Evolutionary conservation across 352 stramenopile genomes (phyloP), one percentile per base, ranked within the genome.

Genomic region (Elongisporangium anandrum): DNA sequence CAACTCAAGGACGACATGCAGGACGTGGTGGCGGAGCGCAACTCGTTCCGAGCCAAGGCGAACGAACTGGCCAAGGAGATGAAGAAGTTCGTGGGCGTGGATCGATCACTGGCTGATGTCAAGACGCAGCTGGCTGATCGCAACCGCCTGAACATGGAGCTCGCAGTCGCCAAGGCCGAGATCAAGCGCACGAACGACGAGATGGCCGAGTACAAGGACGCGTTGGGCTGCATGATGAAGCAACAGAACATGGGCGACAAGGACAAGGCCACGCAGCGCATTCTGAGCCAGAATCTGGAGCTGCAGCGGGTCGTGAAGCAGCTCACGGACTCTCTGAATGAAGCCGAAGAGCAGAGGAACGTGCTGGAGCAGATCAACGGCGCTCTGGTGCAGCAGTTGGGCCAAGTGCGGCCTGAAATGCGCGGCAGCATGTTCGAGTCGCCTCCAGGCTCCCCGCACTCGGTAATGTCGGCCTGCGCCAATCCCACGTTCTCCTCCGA

Each of bases 341-440:
- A 90, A 39, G 73, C 75, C 0, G 75, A 72, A n/a, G 81, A 91
- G 57, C 85, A 94, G 63, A 62, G 91, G 47, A 61, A 66, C n/a
- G 79, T 80, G 3, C 75, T 86, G 22, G 89, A 87, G 69, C 79
- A 79, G 55, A 88, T 92, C 57, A 94, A 94, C 58, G 71, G 66
- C 34, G 77, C 84, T 22, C 66, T 94, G n/a, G 71, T 87, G 17
- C 73, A 75, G 20, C 83, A 79, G 56, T 75, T 94, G 45, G 73
- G 87, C 63, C 57, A 71, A 13, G 57, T 87, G 19, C 66, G 86
- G 26, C 81, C 80, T 0, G 77, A 88, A 1, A 68, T 71, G 17
- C 71, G 79, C 6, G 70, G 71, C 20, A 87, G 73, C 61, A 70
- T 85, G 54, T 60, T 88, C 16, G 79, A 88, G 38, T 71, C 69